A percentile compares a stretch with the other conserved stretches of the same genome.
These are phyloP conservation scores for Capsicum rhomboideum DNA, from an alignment of 257 asterid species.

Conservation along the genomic window DNA sequence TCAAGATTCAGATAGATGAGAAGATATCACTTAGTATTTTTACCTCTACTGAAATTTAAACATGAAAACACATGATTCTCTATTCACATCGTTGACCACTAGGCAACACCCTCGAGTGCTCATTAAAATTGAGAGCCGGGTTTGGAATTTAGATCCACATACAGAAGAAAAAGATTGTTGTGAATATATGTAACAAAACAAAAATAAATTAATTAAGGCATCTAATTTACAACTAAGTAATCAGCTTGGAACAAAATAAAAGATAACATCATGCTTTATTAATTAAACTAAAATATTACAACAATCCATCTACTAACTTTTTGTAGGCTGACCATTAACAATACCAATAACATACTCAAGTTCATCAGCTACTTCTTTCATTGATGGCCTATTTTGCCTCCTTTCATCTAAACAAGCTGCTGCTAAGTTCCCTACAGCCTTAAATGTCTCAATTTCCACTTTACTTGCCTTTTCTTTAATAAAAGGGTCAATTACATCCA, in stretches of 20 bases:
- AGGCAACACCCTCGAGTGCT: not conserved
- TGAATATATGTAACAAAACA: not conserved
- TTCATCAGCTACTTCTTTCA: slow-evolving; percentile 71
- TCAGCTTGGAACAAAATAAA: not conserved
- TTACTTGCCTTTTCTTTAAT: slow-evolving; percentile 34
- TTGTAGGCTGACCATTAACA: slow-evolving; percentile 21
- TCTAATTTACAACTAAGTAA: not conserved
- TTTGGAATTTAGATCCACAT: not conserved
- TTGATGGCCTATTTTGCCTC: slow-evolving; percentile 50
- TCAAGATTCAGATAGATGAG: not conserved
- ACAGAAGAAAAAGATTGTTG: not conserved
- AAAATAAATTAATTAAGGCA: not conserved
- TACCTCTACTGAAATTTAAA: not conserved
- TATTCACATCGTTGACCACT: fast-evolving
- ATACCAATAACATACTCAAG: slow-evolving; percentile 47
- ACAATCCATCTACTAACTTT: not conserved
- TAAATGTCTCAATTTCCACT: slow-evolving; percentile 51
- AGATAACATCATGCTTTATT: not conserved
- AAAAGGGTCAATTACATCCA: slow-evolving; percentile 37
- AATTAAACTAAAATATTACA: not conserved
- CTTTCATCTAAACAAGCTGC: slow-evolving; percentile 49
- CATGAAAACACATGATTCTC: not conserved
- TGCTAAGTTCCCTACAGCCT: slow-evolving; percentile 51
- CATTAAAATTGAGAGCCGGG: not conserved
- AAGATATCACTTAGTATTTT: not conserved